These are phyloP conservation scores for Schizophyllum amplum DNA, from an alignment of 1,284 basidiomycete genomes.

Conservation along the genomic window DNA sequence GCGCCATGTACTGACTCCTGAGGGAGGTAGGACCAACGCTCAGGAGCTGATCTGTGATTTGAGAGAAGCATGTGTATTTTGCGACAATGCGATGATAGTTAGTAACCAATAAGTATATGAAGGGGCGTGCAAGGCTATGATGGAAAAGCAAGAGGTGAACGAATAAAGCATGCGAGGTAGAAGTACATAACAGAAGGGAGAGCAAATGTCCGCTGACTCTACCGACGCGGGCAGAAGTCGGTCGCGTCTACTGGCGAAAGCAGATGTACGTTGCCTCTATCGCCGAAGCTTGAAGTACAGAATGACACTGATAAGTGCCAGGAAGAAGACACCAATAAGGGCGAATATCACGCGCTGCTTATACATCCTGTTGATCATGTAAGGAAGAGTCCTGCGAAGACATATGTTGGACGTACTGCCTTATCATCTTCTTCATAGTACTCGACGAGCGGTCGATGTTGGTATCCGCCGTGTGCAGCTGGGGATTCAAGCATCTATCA, in stretches of 20 bases:
- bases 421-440: conserved; percentile 38
- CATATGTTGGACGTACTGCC: conserved; percentile 27
- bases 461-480: conserved; percentile 33
- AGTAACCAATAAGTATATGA: neutral
- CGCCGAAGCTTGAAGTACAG: conserved; percentile 35
- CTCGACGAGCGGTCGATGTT: conserved; percentile 34
- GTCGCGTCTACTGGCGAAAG: too few species aligned
- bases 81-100: neutral
- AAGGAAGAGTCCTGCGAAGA: conserved; percentile 1
- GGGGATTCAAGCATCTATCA: neutral
- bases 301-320: conserved; percentile 29
- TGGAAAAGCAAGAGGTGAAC: neutral
- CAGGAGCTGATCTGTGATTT: too few species aligned
- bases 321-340: conserved; percentile 29
- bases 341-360: conserved; percentile 32
- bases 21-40: too few species aligned
- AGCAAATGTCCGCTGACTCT: neutral
- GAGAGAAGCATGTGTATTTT: too few species aligned
- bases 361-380: conserved; percentile 27
- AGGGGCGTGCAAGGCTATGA: neutral
- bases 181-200: neutral
- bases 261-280: neutral
- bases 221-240: neutral
- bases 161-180: neutral
- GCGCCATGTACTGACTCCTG: too few species aligned